Evolutionary conservation across 805 yeast genomes (phyloP).

Genomic region (Yueomyces sinensis): DNA sequence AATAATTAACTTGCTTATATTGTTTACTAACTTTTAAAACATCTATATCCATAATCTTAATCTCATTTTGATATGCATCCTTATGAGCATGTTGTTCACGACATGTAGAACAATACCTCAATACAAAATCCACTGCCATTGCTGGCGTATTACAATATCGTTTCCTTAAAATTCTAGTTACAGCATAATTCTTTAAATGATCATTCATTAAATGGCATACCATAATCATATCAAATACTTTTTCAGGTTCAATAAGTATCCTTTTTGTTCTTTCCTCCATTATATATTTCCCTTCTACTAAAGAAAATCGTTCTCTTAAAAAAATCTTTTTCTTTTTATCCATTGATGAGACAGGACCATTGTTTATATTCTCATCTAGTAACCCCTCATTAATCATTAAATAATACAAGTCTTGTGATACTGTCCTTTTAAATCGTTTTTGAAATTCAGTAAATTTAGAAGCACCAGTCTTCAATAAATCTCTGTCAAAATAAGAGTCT

Average conservation of each 20-base stretch:
- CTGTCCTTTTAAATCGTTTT: slow-evolving; percentile 14
- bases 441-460: slow-evolving; percentile 9
- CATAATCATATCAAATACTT: slow-evolving; percentile 16
- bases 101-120: slow-evolving; percentile 19
- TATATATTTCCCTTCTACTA: slow-evolving; percentile 10
- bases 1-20: slow-evolving; percentile 6
- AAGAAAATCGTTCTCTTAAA: slow-evolving; percentile 14
- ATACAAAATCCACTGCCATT: slow-evolving; percentile 5
- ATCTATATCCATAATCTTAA: neutral
- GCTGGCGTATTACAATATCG: slow-evolving; percentile 17
- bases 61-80: slow-evolving; percentile 1
- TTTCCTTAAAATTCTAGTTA: slow-evolving; percentile 9
- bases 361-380: slow-evolving; percentile 9
- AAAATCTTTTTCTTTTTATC: slow-evolving; percentile 2
- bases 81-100: slow-evolving; percentile 14
- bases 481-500: slow-evolving; percentile 7
- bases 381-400: slow-evolving; percentile 11
- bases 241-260: slow-evolving; percentile 19
- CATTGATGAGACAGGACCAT: neutral
- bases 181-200: slow-evolving; percentile 9
- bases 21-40: neutral
- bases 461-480: slow-evolving; percentile 13
- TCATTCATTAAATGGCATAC: slow-evolving; percentile 21
- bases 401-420: slow-evolving; percentile 16
- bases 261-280: slow-evolving; percentile 13